A percentile compares a stretch with the other conserved stretches of the same genome.
Evolutionary conservation across 805 yeast species (phyloP).

Genomic region (Yamadazyma phyllophila): DNA sequence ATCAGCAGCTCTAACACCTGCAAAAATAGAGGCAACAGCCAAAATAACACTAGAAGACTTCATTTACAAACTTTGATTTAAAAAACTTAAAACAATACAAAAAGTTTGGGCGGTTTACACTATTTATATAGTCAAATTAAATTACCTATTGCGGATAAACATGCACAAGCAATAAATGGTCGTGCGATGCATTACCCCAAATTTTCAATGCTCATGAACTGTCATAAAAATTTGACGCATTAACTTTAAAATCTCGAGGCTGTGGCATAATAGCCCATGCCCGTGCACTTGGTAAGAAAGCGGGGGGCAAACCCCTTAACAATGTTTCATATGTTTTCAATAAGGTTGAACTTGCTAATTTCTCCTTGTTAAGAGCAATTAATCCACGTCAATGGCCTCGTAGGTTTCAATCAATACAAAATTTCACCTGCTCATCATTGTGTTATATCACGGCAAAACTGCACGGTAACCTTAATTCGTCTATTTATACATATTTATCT

Average conservation of each 20-base stretch:
- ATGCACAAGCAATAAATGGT: not conserved
- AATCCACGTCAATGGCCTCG: too few species aligned
- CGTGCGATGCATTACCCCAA: slow-evolving; percentile 10
- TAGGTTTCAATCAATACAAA: too few species aligned
- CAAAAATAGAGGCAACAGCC: slow-evolving; percentile 10
- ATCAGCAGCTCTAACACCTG: slow-evolving; percentile 21
- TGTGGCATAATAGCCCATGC: too few species aligned
- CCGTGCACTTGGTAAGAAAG: too few species aligned
- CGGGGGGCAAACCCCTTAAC: too few species aligned
- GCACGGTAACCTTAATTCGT: not conserved
- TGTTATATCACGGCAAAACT: too few species aligned
- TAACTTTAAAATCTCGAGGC: too few species aligned
- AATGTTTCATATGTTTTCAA: too few species aligned
- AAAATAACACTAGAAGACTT: slow-evolving; percentile 1
- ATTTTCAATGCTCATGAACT: slow-evolving; percentile 1
- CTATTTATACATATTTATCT: slow-evolving; percentile 4
- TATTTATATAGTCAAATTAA: slow-evolving; percentile 2
- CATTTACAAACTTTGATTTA: not conserved
- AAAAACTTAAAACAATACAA: not conserved
- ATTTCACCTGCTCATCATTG: not conserved
- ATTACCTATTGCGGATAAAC: slow-evolving; percentile 7
- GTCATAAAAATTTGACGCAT: not conserved
- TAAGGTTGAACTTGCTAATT: too few species aligned
- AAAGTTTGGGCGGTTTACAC: not conserved
- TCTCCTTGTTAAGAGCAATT: too few species aligned